Conservation (phyloP, 2,329 filamentous ascomycete genomes). For the Penicillium occitanis region DNA sequence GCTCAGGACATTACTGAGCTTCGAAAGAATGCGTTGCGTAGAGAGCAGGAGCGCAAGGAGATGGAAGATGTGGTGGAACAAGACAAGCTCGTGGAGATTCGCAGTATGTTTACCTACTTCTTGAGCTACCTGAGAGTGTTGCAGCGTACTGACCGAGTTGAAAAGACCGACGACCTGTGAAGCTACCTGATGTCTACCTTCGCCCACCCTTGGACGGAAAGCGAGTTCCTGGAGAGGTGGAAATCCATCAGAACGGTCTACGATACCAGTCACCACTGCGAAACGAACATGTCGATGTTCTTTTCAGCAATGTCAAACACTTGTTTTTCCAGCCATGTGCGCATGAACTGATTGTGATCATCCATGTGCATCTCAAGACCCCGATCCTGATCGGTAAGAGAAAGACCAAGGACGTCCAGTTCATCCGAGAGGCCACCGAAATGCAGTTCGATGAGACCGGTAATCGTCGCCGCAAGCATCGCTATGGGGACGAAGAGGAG, state of each 20-base stretch:
- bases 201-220: constrained; percentile 95
- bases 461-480: constrained; percentile 95
- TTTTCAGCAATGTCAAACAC: constrained; percentile 98
- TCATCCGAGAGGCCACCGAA: constrained; percentile 95
- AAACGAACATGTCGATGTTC: constrained; percentile 82
- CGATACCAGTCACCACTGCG: constrained; percentile 83
- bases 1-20: constrained; percentile 92
- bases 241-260: constrained; percentile 98
- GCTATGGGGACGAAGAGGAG: constrained; percentile 96
- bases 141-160: background rate
- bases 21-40: constrained; percentile 87
- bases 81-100: constrained; percentile 91
- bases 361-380: constrained; percentile 96
- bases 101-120: constrained; percentile 62
- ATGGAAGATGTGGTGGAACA: constrained; percentile 99
- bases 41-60: constrained; percentile 98
- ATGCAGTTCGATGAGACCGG: constrained; percentile 99
- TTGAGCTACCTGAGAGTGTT: background rate
- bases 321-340: constrained; percentile 98
- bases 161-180: constrained; percentile 81
- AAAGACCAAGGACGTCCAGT: constrained; percentile 98
- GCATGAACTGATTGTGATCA: constrained; percentile 94
- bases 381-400: constrained; percentile 98
- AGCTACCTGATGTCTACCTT: constrained; percentile 92
- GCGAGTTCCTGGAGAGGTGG: constrained; percentile 89